Percentiles rank a stretch among this genome's conserved stretches.
phyloP scores from a whole-genome alignment of 495 filamentous ascomycete genomes.

The Copromyces sp. region DNA sequence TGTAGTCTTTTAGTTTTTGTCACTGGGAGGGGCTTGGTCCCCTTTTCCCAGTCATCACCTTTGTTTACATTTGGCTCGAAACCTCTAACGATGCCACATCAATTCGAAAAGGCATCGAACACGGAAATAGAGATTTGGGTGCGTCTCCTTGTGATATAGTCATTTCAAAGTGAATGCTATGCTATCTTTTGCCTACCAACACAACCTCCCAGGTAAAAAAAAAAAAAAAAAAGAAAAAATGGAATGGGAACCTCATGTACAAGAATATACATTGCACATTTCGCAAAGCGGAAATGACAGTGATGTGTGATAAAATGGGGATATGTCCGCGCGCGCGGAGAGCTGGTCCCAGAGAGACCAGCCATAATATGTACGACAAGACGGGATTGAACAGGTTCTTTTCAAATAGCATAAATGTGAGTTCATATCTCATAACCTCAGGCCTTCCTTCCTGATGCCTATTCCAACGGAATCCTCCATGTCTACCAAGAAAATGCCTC shows the following conservation, averaged over 20 bases:
- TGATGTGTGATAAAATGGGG: neutral
- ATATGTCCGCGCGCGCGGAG: neutral
- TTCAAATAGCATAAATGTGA: neutral
- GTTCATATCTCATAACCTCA: neutral
- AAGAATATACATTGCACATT: neutral
- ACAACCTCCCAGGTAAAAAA: neutral
- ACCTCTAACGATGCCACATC: neutral
- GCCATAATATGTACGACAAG: neutral
- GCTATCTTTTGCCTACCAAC: neutral
- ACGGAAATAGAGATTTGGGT: neutral
- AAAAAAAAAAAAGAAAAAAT: neutral
- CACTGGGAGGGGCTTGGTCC: neutral
- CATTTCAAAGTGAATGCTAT: neutral
- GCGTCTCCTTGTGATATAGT: neutral
- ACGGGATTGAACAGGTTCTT: neutral
- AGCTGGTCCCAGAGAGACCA: neutral
- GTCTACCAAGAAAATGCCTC: slow-evolving; percentile 84
- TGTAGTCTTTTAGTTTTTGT: neutral
- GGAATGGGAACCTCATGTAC: neutral
- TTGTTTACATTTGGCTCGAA: neutral
- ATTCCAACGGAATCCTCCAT: neutral
- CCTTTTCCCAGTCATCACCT: neutral
- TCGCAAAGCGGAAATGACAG: neutral
- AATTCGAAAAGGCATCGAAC: neutral
- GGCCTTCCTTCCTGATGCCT: neutral